phyloP scores from a whole-genome alignment of 257 asterid species.

The Misopates orontium region DNA sequence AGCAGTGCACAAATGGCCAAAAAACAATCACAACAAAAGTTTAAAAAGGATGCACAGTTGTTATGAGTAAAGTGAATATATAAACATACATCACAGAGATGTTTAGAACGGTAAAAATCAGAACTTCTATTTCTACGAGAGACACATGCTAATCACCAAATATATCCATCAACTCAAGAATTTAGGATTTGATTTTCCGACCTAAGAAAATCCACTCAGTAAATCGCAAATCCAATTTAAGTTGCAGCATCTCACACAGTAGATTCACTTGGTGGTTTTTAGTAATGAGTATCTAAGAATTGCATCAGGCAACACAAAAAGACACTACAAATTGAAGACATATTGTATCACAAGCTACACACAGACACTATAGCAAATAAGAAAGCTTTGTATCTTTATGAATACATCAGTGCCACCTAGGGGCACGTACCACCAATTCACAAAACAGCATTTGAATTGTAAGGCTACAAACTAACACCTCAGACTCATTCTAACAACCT shows the following conservation, averaged over 20 bases:
- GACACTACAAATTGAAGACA: not conserved
- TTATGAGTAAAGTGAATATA: too few species aligned
- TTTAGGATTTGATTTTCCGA: too few species aligned
- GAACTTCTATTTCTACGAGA: not conserved
- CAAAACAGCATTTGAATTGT: not conserved
- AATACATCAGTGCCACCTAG: slow-evolving; percentile 8
- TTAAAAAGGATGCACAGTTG: not conserved
- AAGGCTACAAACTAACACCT: slow-evolving; percentile 17
- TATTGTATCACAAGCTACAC: not conserved
- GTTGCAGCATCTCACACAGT: slow-evolving; percentile 8
- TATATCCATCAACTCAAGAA: not conserved
- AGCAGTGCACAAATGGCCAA: slow-evolving; percentile 15
- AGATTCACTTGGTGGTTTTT: slow-evolving; percentile 13
- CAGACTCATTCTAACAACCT: slow-evolving; percentile 52
- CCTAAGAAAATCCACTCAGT: slow-evolving; percentile 6
- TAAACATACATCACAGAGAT: slow-evolving; percentile 11
- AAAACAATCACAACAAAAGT: not conserved
- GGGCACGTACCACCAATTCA: not conserved
- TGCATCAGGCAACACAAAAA: slow-evolving; percentile 14
- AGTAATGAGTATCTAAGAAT: slow-evolving; percentile 9
- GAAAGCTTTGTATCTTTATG: slow-evolving; percentile 5
- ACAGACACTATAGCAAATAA: slow-evolving; percentile 16
- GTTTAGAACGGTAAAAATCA: not conserved
- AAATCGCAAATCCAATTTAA: not conserved
- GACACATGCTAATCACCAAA: not conserved